These are phyloP conservation scores for Aspergillus candidus DNA, from an alignment of 2,329 filamentous ascomycete species.

Conservation along the genomic window DNA sequence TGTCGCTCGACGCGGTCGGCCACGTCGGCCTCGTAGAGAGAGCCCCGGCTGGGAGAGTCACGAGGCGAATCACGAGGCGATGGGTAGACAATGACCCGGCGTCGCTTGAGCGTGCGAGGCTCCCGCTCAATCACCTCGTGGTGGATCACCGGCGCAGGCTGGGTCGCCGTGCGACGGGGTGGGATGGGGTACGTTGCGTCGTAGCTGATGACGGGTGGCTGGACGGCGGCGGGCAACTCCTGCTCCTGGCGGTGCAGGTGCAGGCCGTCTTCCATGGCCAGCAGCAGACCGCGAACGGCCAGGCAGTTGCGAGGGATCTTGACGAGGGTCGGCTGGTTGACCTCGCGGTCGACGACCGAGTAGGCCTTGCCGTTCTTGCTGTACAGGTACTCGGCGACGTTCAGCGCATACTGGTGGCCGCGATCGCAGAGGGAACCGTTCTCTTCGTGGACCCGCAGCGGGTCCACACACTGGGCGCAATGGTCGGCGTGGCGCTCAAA, in stretches of 20 bases:
- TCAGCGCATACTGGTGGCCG: constrained; percentile 28
- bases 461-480: constrained; percentile 29
- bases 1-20: constrained; percentile 29
- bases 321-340: constrained; percentile 33
- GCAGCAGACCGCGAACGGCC: constrained; percentile 34
- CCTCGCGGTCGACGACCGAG: constrained; percentile 39
- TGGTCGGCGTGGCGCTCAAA: constrained; percentile 34
- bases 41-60: constrained; percentile 29
- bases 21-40: constrained; percentile 31
- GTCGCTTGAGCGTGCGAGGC: constrained; percentile 20
- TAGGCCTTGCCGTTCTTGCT: constrained; percentile 33
- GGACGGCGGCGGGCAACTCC: constrained; percentile 6
- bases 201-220: constrained; percentile 25
- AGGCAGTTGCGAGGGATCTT: constrained; percentile 36
- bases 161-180: constrained; percentile 20
- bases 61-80: constrained; percentile 28
- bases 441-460: constrained; percentile 21
- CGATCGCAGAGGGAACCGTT: constrained; percentile 29
- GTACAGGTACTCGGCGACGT: constrained; percentile 34
- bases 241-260: constrained; percentile 17
- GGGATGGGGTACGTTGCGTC: constrained; percentile 27
- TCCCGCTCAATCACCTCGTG: constrained; percentile 27
- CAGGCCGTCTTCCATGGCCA: constrained; percentile 40
- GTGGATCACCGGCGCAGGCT: constrained; percentile 10
- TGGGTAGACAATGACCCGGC: constrained; percentile 31